phyloP scores from a whole-genome alignment of 441 rosid species.

The Eruca vesicaria region DNA sequence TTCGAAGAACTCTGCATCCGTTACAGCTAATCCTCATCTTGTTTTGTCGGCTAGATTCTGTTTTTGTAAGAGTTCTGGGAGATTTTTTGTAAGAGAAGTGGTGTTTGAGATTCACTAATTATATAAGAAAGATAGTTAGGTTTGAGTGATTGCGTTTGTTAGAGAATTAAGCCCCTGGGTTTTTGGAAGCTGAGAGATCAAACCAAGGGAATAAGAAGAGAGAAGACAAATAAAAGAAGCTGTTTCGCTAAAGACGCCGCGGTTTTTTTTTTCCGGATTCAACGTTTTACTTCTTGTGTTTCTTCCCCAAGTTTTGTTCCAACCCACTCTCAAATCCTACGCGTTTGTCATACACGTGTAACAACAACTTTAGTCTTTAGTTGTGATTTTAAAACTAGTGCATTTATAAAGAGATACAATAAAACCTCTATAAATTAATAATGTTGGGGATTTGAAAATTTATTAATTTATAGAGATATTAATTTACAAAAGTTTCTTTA shows the following conservation, averaged over 20 bases:
- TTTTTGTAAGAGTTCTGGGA: background rate
- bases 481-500: too few relatives aligned
- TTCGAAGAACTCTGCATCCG: conserved; percentile 76
- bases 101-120: background rate
- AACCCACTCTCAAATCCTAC: background rate
- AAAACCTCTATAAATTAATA: too few relatives aligned
- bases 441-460: too few relatives aligned
- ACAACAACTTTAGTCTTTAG: too few relatives aligned
- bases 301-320: background rate
- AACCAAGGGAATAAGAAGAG: conserved; percentile 21
- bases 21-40: conserved; percentile 76
- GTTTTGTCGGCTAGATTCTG: background rate
- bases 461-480: too few relatives aligned
- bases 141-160: background rate
- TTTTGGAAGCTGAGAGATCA: conserved; percentile 32
- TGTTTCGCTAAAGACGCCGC: conserved; percentile 25
- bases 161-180: conserved; percentile 59
- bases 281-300: conserved; percentile 8
- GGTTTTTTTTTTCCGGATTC: conserved; percentile 22
- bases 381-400: too few relatives aligned
- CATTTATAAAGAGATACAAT: too few relatives aligned
- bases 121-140: conserved; percentile 18
- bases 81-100: background rate
- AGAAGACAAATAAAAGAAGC: background rate
- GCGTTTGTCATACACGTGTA: conserved; percentile 2